Conservation (phyloP, 1,284 basidiomycete genomes). For the Marasmius fiardii region DNA sequence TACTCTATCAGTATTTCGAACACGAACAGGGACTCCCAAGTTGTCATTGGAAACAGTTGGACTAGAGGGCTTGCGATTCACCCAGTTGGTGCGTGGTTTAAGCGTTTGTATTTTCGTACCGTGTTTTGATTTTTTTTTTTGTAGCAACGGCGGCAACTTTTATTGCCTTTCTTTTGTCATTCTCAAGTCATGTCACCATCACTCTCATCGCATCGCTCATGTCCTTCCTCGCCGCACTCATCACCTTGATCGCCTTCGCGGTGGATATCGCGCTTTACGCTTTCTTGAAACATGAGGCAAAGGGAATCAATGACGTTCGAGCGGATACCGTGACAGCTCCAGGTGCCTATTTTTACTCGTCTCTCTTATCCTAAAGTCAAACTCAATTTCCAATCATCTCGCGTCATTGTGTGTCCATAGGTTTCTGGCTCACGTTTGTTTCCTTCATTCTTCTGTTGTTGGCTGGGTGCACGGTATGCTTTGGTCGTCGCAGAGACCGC, state of each 20-base stretch:
- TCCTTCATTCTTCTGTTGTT: conserved; percentile 59
- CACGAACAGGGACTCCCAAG: conserved; percentile 27
- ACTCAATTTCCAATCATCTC: conserved; percentile 7
- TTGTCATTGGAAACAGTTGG: conserved; percentile 55
- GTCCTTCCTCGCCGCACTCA: conserved; percentile 57
- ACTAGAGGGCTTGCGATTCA: conserved; percentile 72
- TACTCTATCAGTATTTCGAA: conserved; percentile 46
- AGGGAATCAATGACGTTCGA: conserved; percentile 39
- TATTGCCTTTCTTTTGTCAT: conserved; percentile 57
- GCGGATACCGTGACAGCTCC: conserved; percentile 51
- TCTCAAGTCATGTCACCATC: conserved; percentile 58
- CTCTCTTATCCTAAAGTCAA: neutral
- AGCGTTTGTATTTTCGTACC: neutral
- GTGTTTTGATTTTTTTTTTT: conserved; percentile 1
- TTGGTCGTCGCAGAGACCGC: conserved; percentile 56
- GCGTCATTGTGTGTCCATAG: conserved; percentile 28
- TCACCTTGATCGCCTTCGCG: conserved; percentile 68
- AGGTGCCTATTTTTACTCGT: conserved; percentile 33
- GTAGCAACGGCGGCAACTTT: conserved; percentile 62
- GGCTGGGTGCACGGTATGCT: conserved; percentile 65
- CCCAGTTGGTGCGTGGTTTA: conserved; percentile 56
- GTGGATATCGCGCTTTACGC: conserved; percentile 73
- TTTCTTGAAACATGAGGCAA: conserved; percentile 53
- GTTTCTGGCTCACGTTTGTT: conserved; percentile 75
- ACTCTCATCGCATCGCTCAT: conserved; percentile 57